A percentile compares a stretch with the other conserved stretches of the same genome.
Conservation (phyloP, 345 rosid genomes). For the Eucalyptus marginata region DNA sequence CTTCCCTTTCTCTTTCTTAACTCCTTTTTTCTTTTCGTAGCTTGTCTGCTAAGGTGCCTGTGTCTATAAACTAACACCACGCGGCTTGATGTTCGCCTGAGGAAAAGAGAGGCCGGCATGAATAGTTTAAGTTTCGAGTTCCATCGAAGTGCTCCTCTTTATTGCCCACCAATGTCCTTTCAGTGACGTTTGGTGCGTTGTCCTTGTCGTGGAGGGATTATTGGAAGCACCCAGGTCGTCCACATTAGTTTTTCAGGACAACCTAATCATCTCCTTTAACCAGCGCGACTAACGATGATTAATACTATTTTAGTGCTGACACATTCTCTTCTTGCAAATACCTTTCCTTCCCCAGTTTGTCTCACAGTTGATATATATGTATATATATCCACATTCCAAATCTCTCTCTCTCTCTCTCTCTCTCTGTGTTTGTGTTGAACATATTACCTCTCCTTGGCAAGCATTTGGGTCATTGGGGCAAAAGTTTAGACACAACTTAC, state of each 20-base stretch:
- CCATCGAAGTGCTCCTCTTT: constrained; percentile 9
- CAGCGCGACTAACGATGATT: not conserved
- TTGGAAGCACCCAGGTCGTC: constrained; percentile 25
- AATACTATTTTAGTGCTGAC: not conserved
- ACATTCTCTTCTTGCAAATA: not conserved
- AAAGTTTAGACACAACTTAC: not conserved
- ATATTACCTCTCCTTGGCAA: not conserved
- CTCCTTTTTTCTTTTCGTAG: not conserved
- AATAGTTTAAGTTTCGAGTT: not conserved
- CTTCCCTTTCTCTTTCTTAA: not conserved
- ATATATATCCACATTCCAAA: not conserved
- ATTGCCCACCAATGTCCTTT: constrained; percentile 36
- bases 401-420: not conserved
- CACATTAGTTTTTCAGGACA: constrained; percentile 7
- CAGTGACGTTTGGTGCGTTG: constrained; percentile 24
- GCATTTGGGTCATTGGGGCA: not conserved
- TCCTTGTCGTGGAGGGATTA: constrained; percentile 32
- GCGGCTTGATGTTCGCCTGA: not conserved
- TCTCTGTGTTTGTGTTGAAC: not conserved
- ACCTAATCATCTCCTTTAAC: constrained; percentile 11
- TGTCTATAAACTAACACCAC: not conserved
- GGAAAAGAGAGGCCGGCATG: not conserved
- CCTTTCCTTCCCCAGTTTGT: not conserved
- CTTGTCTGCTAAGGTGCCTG: not conserved
- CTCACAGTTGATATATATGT: not conserved